Base-by-base conservation (phyloP, 2,329 filamentous ascomycete genomes). In the Phaeomoniella chlamydospora region DNA sequence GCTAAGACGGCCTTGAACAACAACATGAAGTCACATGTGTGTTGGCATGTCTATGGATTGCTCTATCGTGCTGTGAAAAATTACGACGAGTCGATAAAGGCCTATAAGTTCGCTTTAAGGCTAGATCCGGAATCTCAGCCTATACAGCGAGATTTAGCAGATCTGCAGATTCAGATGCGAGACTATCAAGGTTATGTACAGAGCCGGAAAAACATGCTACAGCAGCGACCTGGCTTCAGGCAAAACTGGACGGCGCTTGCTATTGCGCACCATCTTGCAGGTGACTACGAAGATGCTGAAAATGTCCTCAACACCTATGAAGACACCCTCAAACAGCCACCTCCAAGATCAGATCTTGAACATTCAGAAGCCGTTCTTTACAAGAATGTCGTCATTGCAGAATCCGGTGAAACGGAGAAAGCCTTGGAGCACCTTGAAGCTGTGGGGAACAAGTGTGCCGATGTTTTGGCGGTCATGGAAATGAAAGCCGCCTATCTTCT, bases 21-120 rank as follows among this genome's bases (percentile, higher is more conserved):
- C 51, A 87, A 96, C 57, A 96, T 98, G 87, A 94, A 92, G 66
- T 94, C 87, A 51, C 88, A 96, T 61, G 87, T 98, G 51, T 96
- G 87, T 68, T 98, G 90, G 90, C 92, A 98, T 60, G 90, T 98
- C 41, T 98, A 96, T 57, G 90, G 92, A 18, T 64, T 98, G 47
- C 71, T 98, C 35, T 96, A 93, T 62, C 79, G 88, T 35, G 80
- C 84, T 34, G 80, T 82, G 54, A 96, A 96, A 70, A 96, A 98
- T 62, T 96, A 92, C 50, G 90, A 96, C 58, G 90, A 96, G 64
- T 88, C 92, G 6, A 94, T 94, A 65, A 96, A 96, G 68, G 92
- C 90, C 39, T 98, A 98, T 68, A 92, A 93, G 57, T 94, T 93
- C 58, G 90, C 90, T 12, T 66, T 98, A 48, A 78, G 76, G 54